Evolutionary conservation across 2,329 filamentous ascomycete species (phyloP).

Genomic region (Colletotrichum coccodes): DNA sequence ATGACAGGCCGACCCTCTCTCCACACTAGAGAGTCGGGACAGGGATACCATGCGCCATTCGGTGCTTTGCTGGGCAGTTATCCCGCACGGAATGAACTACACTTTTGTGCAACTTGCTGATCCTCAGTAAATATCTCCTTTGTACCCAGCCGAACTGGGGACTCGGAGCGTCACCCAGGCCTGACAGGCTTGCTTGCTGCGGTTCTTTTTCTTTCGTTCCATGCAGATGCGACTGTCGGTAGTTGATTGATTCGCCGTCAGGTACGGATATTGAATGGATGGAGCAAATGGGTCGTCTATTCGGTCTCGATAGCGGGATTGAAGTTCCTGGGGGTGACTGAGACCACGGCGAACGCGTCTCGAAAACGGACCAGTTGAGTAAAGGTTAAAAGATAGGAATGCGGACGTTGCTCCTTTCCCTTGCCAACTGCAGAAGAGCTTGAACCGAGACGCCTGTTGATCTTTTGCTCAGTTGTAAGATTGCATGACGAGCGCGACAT

Average conservation of each 20-base stretch:
- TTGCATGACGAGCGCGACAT: background rate
- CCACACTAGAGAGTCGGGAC: slow-evolving; percentile 1
- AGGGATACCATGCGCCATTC: slow-evolving; percentile 26
- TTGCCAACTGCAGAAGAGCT: background rate
- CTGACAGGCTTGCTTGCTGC: slow-evolving; percentile 1
- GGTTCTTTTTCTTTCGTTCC: background rate
- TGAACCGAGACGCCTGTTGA: background rate
- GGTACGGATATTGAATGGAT: background rate
- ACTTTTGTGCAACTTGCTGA: slow-evolving; percentile 15
- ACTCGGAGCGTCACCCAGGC: background rate
- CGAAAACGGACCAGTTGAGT: background rate
- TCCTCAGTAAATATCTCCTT: slow-evolving; percentile 15
- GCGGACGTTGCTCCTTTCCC: background rate
- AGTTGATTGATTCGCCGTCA: slow-evolving; percentile 4
- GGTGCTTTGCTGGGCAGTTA: slow-evolving; percentile 1
- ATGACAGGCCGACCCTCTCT: background rate
- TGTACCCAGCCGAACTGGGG: background rate
- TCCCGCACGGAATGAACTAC: slow-evolving; percentile 14
- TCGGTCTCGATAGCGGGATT: background rate
- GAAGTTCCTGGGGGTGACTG: background rate
- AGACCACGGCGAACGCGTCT: background rate
- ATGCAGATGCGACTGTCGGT: background rate
- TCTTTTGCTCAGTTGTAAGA: background rate
- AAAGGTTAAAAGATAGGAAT: background rate
- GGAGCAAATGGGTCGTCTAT: background rate